Evolutionary conservation across 2,329 filamentous ascomycete genomes (phyloP), one percentile per base, ranked within the genome.

Genomic region (Claviceps monticola): DNA sequence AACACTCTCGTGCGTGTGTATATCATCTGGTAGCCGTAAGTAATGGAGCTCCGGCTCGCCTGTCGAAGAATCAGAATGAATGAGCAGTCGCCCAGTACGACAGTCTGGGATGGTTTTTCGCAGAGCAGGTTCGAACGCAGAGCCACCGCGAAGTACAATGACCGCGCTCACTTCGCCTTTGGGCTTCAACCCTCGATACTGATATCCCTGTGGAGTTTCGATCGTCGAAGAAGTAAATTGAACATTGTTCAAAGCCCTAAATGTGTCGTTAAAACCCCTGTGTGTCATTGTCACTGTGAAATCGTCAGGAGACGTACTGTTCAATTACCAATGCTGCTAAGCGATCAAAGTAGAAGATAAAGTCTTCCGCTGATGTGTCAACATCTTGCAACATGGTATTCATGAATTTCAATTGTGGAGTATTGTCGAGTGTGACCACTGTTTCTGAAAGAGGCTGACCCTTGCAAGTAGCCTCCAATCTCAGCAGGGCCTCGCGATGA

Each of bases 311-410:
- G 23, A 68, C 76, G 55, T 67, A 83, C 79, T 82, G 73, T 66
- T 97, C 91, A 46, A 97, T 79, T 26, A 97, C 74, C 50, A 96
- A 73, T n/a, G 86, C 81, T 2, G 87, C 82, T 39, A 97, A 73
- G 39, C 93, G 80, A 67, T 98, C 89, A 66, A 97, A 96, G 68
- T 97, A 97, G 68, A 97, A 97, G 56, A 95, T 88, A 64, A 96
- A 97, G 60, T 97, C 90, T 63, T 95, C 91, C 43, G 87, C 78
- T 6, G 78, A 73, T 0, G 88, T 91, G 47, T 82, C 77, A 17
- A 86, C 84, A 59, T 93, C 79, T 62, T 94, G 84, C 42, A 98
- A 79, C 52, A 96, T 86, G 0, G 90, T 96, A 64, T 88, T 90
- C 79, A 98, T 95, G 46, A 83, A 90, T 52, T 75, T 76, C 51